Conservation (phyloP, 495 filamentous ascomycete genomes). For the Penicillium ucsense region DNA sequence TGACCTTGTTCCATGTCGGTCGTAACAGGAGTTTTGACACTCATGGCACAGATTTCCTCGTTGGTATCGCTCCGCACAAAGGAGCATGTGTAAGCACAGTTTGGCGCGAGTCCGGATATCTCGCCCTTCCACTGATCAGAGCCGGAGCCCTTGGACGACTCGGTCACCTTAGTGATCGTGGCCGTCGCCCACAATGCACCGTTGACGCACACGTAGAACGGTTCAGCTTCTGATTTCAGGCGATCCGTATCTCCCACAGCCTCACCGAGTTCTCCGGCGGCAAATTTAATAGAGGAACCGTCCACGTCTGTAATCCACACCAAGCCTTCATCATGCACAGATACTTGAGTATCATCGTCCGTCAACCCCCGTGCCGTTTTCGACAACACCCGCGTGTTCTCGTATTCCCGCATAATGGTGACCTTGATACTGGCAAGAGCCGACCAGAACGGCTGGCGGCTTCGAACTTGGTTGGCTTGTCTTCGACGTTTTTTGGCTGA, state of each 20-base stretch:
- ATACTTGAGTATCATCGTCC: conserved; percentile 73
- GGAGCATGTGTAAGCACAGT: conserved; percentile 77
- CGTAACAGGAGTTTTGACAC: conserved; percentile 67
- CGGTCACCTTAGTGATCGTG: conserved; percentile 48
- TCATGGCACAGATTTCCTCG: conserved; percentile 64
- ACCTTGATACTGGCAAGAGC: conserved; percentile 91
- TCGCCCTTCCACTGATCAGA: conserved; percentile 61
- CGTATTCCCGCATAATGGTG: conserved; percentile 85
- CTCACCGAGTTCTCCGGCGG: conserved; percentile 57
- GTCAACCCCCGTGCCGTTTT: conserved; percentile 57
- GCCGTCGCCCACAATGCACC: conserved; percentile 82
- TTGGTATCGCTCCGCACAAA: conserved; percentile 69
- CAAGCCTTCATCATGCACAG: conserved; percentile 67
- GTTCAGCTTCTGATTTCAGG: conserved; percentile 47
- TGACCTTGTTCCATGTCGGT: conserved; percentile 57
- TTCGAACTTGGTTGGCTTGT: conserved; percentile 80
- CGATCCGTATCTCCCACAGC: conserved; percentile 23
- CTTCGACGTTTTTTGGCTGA: conserved; percentile 75
- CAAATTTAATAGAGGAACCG: conserved; percentile 73
- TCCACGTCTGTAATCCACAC: conserved; percentile 85
- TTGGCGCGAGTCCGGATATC: conserved; percentile 78
- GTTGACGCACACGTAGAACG: conserved; percentile 84
- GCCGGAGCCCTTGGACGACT: conserved; percentile 43
- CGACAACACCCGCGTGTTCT: conserved; percentile 69
- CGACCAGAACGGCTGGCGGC: conserved; percentile 88